Conservation (phyloP, 2,329 filamentous ascomycete genomes). For the Nannizziopsis arthrosporioides region DNA sequence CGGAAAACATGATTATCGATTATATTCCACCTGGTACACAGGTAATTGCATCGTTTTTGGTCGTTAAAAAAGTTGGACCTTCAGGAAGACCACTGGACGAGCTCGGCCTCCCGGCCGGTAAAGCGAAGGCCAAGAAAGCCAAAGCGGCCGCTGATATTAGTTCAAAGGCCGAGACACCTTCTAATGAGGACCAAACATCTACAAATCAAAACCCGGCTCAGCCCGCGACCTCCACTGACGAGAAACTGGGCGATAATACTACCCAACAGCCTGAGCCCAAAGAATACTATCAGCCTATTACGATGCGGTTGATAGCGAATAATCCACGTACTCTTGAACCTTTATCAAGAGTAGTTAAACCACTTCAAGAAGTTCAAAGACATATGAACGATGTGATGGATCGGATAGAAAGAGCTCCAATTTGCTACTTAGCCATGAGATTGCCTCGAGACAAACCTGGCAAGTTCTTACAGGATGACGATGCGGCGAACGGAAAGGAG, state of each 20-base stretch:
- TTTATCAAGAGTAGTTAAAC: constrained; percentile 45
- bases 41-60: constrained; percentile 38
- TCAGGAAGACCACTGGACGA: constrained; percentile 20
- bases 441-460: constrained; percentile 35
- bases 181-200: constrained; percentile 14
- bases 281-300: constrained; percentile 43
- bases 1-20: constrained; percentile 39
- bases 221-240: constrained; percentile 14
- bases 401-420: constrained; percentile 43
- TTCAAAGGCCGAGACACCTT: constrained; percentile 15
- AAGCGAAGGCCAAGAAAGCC: constrained; percentile 30
- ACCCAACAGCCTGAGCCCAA: constrained; percentile 21
- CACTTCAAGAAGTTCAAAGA: constrained; percentile 41
- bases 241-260: constrained; percentile 15
- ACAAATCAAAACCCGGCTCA: constrained; percentile 8
- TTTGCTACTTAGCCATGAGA: constrained; percentile 45
- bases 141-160: constrained; percentile 17
- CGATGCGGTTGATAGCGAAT: constrained; percentile 45
- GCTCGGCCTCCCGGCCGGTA: constrained; percentile 20
- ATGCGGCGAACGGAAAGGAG: constrained; percentile 14
- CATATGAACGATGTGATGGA: constrained; percentile 49
- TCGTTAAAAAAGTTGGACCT: constrained; percentile 34
- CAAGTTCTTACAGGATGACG: constrained; percentile 20
- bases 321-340: constrained; percentile 44
- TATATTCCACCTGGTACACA: constrained; percentile 36